A percentile compares a stretch with the other conserved stretches of the same genome.
Evolutionary conservation across 495 filamentous ascomycete genomes (phyloP).

Genomic region (Staphylotrichum longicolle): DNA sequence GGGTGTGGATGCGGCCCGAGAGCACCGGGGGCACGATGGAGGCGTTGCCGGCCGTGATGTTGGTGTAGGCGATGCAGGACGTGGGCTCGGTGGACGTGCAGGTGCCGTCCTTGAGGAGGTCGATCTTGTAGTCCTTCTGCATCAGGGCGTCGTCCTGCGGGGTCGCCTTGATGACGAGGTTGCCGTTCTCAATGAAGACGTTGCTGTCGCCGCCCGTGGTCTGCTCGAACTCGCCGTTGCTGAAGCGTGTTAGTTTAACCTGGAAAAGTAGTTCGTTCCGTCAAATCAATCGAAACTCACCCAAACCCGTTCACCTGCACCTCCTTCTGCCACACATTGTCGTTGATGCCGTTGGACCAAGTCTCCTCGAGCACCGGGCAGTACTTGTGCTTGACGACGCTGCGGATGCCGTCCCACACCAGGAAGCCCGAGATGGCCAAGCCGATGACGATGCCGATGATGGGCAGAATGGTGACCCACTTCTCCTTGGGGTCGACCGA

Average conservation of each 20-base stretch:
- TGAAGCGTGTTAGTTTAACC: constrained; percentile 30
- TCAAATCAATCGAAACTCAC: constrained; percentile 45
- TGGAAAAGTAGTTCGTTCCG: no score
- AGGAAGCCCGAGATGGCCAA: constrained; percentile 64
- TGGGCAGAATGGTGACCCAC: constrained; percentile 77
- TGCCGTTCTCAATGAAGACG: constrained; percentile 64
- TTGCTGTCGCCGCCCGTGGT: constrained; percentile 71
- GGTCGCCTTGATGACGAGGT: constrained; percentile 73
- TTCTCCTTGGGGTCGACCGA: constrained; percentile 74
- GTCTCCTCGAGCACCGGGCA: constrained; percentile 69
- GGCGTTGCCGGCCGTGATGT: constrained; percentile 64
- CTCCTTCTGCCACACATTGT: constrained; percentile 70
- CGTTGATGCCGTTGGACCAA: constrained; percentile 61
- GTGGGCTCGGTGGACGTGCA: constrained; percentile 58
- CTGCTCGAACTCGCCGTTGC: constrained; percentile 76
- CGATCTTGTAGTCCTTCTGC: constrained; percentile 58
- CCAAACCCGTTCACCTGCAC: constrained; percentile 80
- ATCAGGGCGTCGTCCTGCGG: constrained; percentile 66
- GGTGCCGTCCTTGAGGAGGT: constrained; percentile 60
- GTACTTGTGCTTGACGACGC: constrained; percentile 71
- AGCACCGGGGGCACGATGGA: constrained; percentile 75
- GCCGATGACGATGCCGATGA: constrained; percentile 65
- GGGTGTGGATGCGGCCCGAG: constrained; percentile 75
- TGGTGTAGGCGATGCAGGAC: constrained; percentile 62
- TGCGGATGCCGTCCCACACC: constrained; percentile 66